These are phyloP conservation scores for Phaeotremella skinneri DNA, from an alignment of 768 basidiomycete genomes.

Conservation along the genomic window DNA sequence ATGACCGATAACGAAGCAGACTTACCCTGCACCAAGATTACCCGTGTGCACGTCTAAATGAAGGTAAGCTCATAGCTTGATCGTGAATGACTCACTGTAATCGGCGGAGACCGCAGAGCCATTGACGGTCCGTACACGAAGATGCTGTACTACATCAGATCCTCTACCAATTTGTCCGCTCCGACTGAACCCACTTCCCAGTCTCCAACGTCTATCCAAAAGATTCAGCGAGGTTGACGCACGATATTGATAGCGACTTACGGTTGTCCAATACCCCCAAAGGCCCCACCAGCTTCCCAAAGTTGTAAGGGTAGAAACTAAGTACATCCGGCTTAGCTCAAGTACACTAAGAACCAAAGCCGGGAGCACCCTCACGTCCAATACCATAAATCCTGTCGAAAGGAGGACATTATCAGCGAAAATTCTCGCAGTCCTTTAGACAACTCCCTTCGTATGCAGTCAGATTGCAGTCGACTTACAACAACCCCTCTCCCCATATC, in stretches of 20 bases:
- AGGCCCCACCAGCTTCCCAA: constrained; percentile 37
- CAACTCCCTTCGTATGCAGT: neutral
- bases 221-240: neutral
- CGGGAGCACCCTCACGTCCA: constrained; percentile 31
- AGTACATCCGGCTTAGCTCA: neutral
- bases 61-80: neutral
- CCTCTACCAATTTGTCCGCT: neutral
- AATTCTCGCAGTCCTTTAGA: neutral
- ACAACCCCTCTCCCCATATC: constrained; percentile 33
- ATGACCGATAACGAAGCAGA: neutral
- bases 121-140: constrained; percentile 37
- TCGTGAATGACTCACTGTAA: constrained; percentile 25
- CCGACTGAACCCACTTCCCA: constrained; percentile 32
- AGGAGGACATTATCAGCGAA: neutral
- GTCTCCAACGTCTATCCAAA: constrained; percentile 29
- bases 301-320: constrained; percentile 44
- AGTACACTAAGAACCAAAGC: neutral
- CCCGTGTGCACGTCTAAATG: constrained; percentile 31
- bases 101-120: constrained; percentile 37
- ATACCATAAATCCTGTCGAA: constrained; percentile 42
- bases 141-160: constrained; percentile 19
- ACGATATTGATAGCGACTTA: constrained; percentile 15
- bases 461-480: constrained; percentile 24
- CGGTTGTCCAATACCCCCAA: constrained; percentile 44
- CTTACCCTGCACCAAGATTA: constrained; percentile 31